Evolutionary conservation across 1,284 basidiomycete species (phyloP).

Genomic region (Heterobasidion occidentale): DNA sequence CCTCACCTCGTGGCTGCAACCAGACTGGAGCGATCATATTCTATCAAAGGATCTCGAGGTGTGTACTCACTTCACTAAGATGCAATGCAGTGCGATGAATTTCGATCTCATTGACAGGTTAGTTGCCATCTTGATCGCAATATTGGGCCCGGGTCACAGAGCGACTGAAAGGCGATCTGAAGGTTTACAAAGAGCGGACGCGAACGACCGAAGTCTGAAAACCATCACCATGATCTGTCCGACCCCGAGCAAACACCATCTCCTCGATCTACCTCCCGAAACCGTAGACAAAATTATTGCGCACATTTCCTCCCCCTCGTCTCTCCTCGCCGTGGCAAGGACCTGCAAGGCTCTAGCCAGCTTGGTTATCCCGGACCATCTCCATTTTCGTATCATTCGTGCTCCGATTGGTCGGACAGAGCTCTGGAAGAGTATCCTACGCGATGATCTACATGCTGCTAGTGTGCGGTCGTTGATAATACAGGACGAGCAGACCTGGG

Average conservation of each 20-base stretch:
- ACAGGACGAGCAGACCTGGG: no score
- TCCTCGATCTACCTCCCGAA: background rate
- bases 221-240: background rate
- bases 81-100: no score
- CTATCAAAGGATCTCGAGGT: no score
- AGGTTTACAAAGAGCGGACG: no score
- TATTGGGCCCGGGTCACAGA: no score
- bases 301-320: background rate
- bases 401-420: background rate
- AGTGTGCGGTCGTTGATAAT: background rate
- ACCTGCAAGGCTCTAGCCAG: background rate
- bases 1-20: no score
- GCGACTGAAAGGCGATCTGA: no score
- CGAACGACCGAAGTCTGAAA: no score
- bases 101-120: no score
- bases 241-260: background rate
- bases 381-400: background rate
- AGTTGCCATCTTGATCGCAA: no score
- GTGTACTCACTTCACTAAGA: no score
- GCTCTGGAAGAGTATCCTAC: background rate
- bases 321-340: background rate
- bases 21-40: no score
- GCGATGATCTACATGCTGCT: background rate
- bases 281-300: background rate
- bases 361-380: background rate